Evolutionary conservation across 768 basidiomycete species (phyloP).

Genomic region (Russula lepida): DNA sequence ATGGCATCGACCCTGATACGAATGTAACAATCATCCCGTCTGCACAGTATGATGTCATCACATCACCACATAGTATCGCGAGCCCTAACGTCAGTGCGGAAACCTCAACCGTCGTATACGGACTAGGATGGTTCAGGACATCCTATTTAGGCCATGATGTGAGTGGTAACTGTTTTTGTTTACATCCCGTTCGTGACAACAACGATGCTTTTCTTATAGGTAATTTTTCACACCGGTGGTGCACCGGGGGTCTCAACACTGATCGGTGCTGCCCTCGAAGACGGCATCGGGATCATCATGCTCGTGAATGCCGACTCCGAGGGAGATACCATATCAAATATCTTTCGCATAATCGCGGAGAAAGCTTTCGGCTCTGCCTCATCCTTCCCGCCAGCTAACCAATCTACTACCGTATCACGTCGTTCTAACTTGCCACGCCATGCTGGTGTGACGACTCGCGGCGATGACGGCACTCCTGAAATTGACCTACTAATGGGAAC

Average conservation of each 20-base stretch:
- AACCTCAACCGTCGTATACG: conserved; percentile 30
- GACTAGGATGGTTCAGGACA: conserved; percentile 35
- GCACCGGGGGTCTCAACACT: conserved; percentile 31
- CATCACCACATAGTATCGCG: conserved; percentile 28
- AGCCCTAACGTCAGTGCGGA: background rate
- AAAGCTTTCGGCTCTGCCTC: background rate
- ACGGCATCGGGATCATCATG: conserved; percentile 30
- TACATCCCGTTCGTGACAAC: background rate
- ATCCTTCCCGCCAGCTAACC: no score
- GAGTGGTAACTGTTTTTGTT: background rate
- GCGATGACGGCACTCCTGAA: background rate
- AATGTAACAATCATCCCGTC: conserved; percentile 30
- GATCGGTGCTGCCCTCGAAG: conserved; percentile 30
- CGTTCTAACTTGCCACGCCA: background rate
- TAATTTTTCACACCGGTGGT: conserved; percentile 28
- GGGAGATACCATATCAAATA: background rate
- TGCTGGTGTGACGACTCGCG: background rate
- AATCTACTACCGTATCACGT: background rate
- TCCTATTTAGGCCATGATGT: conserved; percentile 38
- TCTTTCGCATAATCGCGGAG: background rate
- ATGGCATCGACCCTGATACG: conserved; percentile 27
- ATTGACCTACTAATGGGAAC: conserved; percentile 1
- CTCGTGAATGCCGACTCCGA: conserved; percentile 23
- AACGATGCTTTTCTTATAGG: conserved; percentile 21
- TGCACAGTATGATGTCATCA: conserved; percentile 26